Evolutionary conservation across 768 basidiomycete genomes (phyloP), one percentile per base, ranked within the genome.

Genomic region (Tylopilus sp.): DNA sequence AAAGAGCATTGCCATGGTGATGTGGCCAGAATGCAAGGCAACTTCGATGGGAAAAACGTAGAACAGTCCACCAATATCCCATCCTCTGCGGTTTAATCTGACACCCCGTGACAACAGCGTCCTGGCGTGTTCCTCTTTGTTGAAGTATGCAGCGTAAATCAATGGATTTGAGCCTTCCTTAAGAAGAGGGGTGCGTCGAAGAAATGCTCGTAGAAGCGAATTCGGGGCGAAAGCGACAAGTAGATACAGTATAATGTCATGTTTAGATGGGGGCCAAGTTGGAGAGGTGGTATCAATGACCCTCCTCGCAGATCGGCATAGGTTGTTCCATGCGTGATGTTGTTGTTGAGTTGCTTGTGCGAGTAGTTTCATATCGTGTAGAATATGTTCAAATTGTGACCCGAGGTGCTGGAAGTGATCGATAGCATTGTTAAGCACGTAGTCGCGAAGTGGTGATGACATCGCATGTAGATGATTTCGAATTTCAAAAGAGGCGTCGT

Each of bases 121-220:
- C 2, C 22, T 21, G 17, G 51, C 51, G 16, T 47, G 51, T 19
- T 47, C 44, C 1, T 21, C n/a, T n/a, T 47, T 52, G 44, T 52
- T 26, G 10, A 52, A 44, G 11, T 52, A 13, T 3, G 53, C 53
- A 4, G 49, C 34, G 37, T 54, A 54, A 4, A 54, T 34, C n/a
- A 54, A 12, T 12, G 53, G 53, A 26, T 52, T 54, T 8, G 34
- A 37, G 34, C 53, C 50, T 3, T 54, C 33, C 41, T 38, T 54
- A 9, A 26, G 49, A 5, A 51, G 25, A 14, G 17, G 6, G 3
- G 13, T 12, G 0, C 24, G 17, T 11, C 49, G 53, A 22, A 51
- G 8, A 22, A 52, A 29, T 11, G 11, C 13, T 0, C 3, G 9
- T 22, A 52, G 3, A 3, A 52, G 17, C 3, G 51, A 45, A 10